Conservation (phyloP, 495 filamentous ascomycete species). For the Podospora appendiculata region DNA sequence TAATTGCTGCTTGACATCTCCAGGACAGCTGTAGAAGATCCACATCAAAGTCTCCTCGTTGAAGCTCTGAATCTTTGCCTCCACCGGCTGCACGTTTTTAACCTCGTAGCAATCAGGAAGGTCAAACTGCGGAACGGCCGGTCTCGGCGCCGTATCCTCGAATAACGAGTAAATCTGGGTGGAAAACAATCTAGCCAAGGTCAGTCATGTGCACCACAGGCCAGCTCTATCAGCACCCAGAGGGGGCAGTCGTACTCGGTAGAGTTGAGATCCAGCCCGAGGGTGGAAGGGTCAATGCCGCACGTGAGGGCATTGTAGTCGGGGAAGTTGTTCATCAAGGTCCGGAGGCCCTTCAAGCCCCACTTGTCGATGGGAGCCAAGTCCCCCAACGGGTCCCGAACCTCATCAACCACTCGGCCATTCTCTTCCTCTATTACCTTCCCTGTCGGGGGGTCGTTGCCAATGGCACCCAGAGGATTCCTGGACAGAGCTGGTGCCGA, state of each 20-base stretch:
- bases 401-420: conserved; percentile 17
- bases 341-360: conserved; percentile 70
- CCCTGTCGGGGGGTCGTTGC: conserved; percentile 29
- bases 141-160: conserved; percentile 58
- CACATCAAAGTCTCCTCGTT: conserved; percentile 88
- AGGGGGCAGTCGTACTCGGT: conserved; percentile 52
- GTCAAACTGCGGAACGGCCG: conserved; percentile 68
- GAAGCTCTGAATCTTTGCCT: conserved; percentile 72
- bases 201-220: neutral
- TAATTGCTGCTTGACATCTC: conserved; percentile 76
- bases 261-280: conserved; percentile 75
- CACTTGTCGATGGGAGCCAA: conserved; percentile 78
- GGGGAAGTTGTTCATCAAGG: conserved; percentile 69
- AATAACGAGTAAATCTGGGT: conserved; percentile 57
- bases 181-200: conserved; percentile 25
- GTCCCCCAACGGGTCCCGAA: conserved; percentile 54
- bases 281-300: conserved; percentile 67
- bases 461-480: conserved; percentile 40
- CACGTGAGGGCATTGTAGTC: conserved; percentile 68
- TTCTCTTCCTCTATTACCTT: conserved; percentile 38
- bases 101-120: conserved; percentile 83
- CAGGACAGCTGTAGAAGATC: conserved; percentile 88
- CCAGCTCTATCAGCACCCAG: neutral
- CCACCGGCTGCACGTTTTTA: conserved; percentile 73
- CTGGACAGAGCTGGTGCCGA: conserved; percentile 13